Evolutionary conservation across 176 grass and related monocot genomes (phyloP), one percentile per base, ranked within the genome.

Genomic region (Poa pratensis): DNA sequence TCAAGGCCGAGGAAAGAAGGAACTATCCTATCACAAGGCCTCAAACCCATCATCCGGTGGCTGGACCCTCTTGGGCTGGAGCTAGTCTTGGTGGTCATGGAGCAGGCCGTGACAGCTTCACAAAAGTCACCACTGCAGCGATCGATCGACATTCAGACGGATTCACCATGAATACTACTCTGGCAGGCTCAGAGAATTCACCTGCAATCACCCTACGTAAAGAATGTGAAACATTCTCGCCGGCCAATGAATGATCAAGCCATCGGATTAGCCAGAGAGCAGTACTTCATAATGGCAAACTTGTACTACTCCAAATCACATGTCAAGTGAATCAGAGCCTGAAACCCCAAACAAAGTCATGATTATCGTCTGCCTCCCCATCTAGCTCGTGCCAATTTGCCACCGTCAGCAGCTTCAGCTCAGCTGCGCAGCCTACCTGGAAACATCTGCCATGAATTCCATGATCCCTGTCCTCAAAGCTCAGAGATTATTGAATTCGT

Each of bases 401-500:
- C 27, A 13, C 49, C 27, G 17, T 75, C 73, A 28, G 73, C 72
- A 53, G 12, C 71, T n/a, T n/a, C n/a, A n/a, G n/a, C 48, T 23
- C 71, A 51, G 8, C 9, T 11, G 30, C 9, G 58, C 58, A 60
- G 58, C 9, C 52, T 55, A 55, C 6, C 52, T 55, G 52, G 52
- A 18, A 2, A 55, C 17, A 55, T 8, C 52, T 55, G 58, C 58
- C 58, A 24, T 60, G 58, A 60, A 69, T 69, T 4, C 35, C 67
- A 76, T 20, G 17, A 60, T 60, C 58, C 58, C 13, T 60, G 58
- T 13, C 27, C 32, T n/a, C n/a, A n/a, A n/a, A n/a, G n/a, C n/a
- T n/a, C n/a, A n/a, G n/a, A 45, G 53, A 59, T 23, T 75, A 35
- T 17, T 80, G 66, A 86, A 73, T 73, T 63, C 82, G 27, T 69